Evolutionary conservation across 2,329 filamentous ascomycete genomes (phyloP), one percentile per base, ranked within the genome.

Genomic region (Pseudocercospora ulei): DNA sequence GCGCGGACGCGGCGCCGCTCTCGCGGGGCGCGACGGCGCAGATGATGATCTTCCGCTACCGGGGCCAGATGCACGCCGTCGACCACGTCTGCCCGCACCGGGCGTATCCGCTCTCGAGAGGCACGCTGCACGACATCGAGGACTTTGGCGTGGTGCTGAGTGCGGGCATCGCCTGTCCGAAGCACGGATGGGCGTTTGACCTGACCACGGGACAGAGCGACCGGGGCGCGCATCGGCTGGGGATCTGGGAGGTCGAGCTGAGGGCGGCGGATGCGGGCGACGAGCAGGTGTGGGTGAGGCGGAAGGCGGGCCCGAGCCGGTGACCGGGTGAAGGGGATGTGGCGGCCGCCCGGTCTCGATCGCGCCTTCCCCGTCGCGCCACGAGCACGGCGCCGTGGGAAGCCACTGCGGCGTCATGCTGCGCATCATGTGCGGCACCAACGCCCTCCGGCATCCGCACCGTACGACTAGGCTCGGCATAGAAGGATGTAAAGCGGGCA

Each of bases 81-180:
- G 76, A 82, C 42, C 77, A 82, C 62, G 77, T 80, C 66, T 83
- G 79, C 42, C 79, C 79, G 1, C 79, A 83, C 49, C 75, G 72
- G 1, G 71, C 76, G 0, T 82, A 72, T 41, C 78, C 79, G 0
- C 66, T 83, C 1, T 80, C 76, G 0, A 67, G 72, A 27, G 77
- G 75, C 0, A 70, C 61, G 0, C 65, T 76, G 0, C 82, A 81
- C 41, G 79, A 83, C 38, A 82, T 83, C 50, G 79, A 83, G 49
- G 79, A 83, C 44, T 83, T 82, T 54, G 78, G 79, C 0, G 62
- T 80, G 2, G 65, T 70, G 3, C 56, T 80, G 4, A 78, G 75
- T 38, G 68, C 74, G 0, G 79, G 77, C 0, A 61, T 83, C 3
- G 71, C 68, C 0, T 83, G 79, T 55, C 76, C 78, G 0, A 80